Evolutionary conservation across 2,329 filamentous ascomycete genomes (phyloP), one percentile per base, ranked within the genome.

Genomic region (Chrysosporium keratinophilum): DNA sequence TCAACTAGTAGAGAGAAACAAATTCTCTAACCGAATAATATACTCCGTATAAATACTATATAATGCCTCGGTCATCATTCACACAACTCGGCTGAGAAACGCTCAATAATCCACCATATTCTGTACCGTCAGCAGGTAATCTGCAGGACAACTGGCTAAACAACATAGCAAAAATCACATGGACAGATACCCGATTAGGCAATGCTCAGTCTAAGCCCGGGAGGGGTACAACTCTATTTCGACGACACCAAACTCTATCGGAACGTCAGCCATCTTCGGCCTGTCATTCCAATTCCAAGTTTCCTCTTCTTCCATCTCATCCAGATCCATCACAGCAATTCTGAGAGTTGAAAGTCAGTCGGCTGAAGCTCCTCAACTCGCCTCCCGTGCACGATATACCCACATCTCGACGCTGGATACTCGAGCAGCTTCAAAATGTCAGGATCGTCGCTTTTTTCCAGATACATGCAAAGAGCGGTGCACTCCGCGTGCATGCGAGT

Each of bases 391-490:
- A 67, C 56, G 7, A 61, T 14, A 60, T 69, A 69, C 7, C 68
- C 67, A 59, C 67, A 67, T 15, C 55, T 54, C 20, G 60, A 50
- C 0, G 67, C 66, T 2, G 68, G 69, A 58, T 67, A 68, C 50
- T 64, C 63, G 39, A 70, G 46, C 50, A 68, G 49, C 14, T 57
- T 55, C 41, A 67, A 49, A 15, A 69, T 59, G 10, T 59, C 56
- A 15, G 62, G 59, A 53, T 67, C 64, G 15, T 57, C 55, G 34
- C 59, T 64, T 19, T 61, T 52, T 50, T 69, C 68, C 4, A 71
- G 50, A 50, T 62, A 65, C 65, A 67, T 69, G 52, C 67, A 69
- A 12, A 71, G 66, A 33, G 68, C 69, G 5, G 60, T 58, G 53
- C 67, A 69, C 56, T 71, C 68, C 1, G 66, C 65, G 1, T 61